These are phyloP conservation scores for Thalassiosira profunda DNA, from an alignment of 108 stramenopile species.

Conservation along the genomic window DNA sequence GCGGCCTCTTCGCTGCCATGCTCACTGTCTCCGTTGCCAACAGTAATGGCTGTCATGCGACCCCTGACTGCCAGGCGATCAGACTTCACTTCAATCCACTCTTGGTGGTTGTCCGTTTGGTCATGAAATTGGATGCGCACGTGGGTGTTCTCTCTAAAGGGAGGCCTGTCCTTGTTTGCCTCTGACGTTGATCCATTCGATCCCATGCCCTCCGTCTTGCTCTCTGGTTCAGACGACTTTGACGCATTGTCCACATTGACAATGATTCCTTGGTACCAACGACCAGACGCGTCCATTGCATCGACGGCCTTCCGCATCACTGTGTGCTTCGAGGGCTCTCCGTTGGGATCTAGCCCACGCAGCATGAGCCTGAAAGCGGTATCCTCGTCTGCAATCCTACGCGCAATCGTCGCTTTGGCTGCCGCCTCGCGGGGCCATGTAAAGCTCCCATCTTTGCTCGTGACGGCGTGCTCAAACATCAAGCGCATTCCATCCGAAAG, in stretches of 20 bases:
- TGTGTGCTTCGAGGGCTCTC: slow-evolving; percentile 36
- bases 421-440: slow-evolving; percentile 91
- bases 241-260: slow-evolving; percentile 45
- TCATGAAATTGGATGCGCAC: slow-evolving; percentile 80
- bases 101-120: slow-evolving; percentile 64
- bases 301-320: slow-evolving; percentile 56
- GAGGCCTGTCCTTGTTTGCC: background rate
- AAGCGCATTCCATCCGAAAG: slow-evolving; percentile 69
- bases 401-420: slow-evolving; percentile 78
- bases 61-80: slow-evolving; percentile 84
- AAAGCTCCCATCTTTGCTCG: slow-evolving; percentile 64
- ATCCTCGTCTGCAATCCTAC: slow-evolving; percentile 77
- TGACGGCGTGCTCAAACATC: slow-evolving; percentile 78
- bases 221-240: slow-evolving; percentile 48
- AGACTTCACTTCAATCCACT: slow-evolving; percentile 88
- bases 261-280: slow-evolving; percentile 84
- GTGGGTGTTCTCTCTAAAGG: slow-evolving; percentile 48
- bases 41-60: slow-evolving; percentile 67
- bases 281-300: slow-evolving; percentile 84
- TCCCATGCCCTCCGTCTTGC: slow-evolving; percentile 22
- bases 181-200: slow-evolving; percentile 9
- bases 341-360: slow-evolving; percentile 64
- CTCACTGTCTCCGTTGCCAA: slow-evolving; percentile 25
- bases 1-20: slow-evolving; percentile 25
- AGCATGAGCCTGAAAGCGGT: slow-evolving; percentile 63